A percentile compares a stretch with the other conserved stretches of the same genome.
These are phyloP conservation scores for Lactarius quietus DNA, from an alignment of 768 basidiomycete genomes.

Conservation along the genomic window DNA sequence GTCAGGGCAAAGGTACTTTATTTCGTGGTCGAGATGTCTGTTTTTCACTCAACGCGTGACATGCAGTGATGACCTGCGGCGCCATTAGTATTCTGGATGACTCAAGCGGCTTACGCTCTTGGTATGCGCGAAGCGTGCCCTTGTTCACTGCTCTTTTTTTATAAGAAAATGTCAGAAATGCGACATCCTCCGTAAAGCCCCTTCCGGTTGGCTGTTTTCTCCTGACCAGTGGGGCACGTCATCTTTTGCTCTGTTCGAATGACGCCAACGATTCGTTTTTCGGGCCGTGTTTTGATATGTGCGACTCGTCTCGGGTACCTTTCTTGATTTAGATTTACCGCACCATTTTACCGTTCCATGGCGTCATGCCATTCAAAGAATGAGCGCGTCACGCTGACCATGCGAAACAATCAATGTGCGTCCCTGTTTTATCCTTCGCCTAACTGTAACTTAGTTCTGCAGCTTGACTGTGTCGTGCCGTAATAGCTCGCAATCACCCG, in stretches of 20 bases:
- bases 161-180: conserved; percentile 24
- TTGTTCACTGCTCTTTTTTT: conserved; percentile 4
- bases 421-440: background rate
- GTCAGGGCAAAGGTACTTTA: no score
- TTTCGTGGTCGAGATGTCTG: no score
- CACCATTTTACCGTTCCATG: no score
- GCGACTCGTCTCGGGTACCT: conserved; percentile 29
- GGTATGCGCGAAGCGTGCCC: background rate
- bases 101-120: no score
- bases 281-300: conserved; percentile 27
- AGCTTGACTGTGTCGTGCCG: background rate
- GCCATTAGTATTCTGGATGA: no score
- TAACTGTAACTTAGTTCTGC: background rate
- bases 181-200: conserved; percentile 20
- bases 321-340: conserved; percentile 25
- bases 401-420: conserved; percentile 1
- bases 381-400: background rate
- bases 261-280: background rate
- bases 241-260: background rate
- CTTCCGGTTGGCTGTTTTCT: conserved; percentile 21
- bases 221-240: background rate
- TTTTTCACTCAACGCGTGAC: no score
- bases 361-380: no score
- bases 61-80: no score
- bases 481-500: background rate